Evolutionary conservation across 2,329 filamentous ascomycete genomes (phyloP).

Genomic region (Ilyonectria destructans): DNA sequence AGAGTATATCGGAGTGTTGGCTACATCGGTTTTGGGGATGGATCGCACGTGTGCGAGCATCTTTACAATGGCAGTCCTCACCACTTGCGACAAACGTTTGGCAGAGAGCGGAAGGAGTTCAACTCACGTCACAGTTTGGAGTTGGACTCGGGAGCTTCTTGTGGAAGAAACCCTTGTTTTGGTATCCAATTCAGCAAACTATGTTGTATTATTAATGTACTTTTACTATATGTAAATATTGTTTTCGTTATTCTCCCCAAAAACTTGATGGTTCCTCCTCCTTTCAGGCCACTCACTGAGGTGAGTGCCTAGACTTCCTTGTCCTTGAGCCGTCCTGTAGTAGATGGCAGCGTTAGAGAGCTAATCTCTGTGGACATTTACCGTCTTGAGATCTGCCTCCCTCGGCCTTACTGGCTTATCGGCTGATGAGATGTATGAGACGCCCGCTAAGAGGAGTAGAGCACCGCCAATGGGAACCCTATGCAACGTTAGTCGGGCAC

Average conservation of each 20-base stretch:
- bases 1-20: too few relatives aligned
- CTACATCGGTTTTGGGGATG: too few relatives aligned
- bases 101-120: too few relatives aligned
- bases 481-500: background rate
- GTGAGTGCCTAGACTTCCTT: conserved; percentile 46
- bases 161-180: too few relatives aligned
- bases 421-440: conserved; percentile 49
- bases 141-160: too few relatives aligned
- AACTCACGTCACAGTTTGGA: too few relatives aligned
- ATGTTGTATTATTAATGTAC: background rate
- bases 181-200: too few relatives aligned
- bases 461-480: conserved; percentile 52
- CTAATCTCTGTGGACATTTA: conserved; percentile 36
- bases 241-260: conserved; percentile 47
- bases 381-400: conserved; percentile 34
- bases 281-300: conserved; percentile 53
- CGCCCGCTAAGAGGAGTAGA: conserved; percentile 45
- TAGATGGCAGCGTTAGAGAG: conserved; percentile 17
- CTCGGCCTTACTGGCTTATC: conserved; percentile 35
- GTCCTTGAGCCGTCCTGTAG: conserved; percentile 38
- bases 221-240: background rate
- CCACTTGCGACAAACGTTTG: too few relatives aligned
- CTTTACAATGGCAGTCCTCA: too few relatives aligned
- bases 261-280: conserved; percentile 49
- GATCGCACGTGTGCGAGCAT: too few relatives aligned